Conservation (phyloP, 225 moss, liverwort and hornwort species). For the Marchantia polymorpha region DNA sequence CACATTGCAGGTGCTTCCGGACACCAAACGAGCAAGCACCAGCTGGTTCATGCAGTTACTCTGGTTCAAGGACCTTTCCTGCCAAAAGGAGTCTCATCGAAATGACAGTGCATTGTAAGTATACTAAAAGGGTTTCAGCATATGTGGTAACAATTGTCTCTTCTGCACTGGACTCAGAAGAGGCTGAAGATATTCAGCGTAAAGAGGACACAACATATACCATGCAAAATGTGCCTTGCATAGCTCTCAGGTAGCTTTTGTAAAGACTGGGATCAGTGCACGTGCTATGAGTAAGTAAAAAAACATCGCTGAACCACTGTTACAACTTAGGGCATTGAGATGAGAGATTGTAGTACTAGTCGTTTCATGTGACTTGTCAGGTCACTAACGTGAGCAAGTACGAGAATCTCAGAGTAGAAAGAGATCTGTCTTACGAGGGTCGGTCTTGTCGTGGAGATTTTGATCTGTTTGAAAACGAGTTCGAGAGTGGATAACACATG, state of each 20-base stretch:
- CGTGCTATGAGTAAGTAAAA: background rate
- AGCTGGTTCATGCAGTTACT: slow-evolving; percentile 25
- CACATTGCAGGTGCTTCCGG: slow-evolving; percentile 28
- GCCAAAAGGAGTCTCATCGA: background rate
- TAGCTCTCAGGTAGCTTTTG: background rate
- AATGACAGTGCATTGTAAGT: slow-evolving; percentile 1
- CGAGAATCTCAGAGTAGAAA: background rate
- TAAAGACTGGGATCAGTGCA: background rate
- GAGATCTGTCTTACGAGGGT: background rate
- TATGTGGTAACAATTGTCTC: background rate
- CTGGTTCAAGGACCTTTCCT: slow-evolving; percentile 13
- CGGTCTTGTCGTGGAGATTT: background rate
- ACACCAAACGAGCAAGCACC: slow-evolving; percentile 31
- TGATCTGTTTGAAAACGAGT: background rate
- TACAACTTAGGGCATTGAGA: background rate
- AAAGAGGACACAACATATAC: background rate
- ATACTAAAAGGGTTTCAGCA: background rate
- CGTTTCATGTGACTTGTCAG: background rate
- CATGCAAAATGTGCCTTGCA: background rate
- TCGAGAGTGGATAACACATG: too few species aligned
- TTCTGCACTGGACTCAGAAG: background rate
- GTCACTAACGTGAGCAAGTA: background rate
- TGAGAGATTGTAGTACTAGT: background rate
- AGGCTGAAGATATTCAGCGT: background rate
- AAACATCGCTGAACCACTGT: background rate